These are phyloP conservation scores for Anthracocystis setariae DNA, from an alignment of 1,284 basidiomycete genomes.

Conservation along the genomic window DNA sequence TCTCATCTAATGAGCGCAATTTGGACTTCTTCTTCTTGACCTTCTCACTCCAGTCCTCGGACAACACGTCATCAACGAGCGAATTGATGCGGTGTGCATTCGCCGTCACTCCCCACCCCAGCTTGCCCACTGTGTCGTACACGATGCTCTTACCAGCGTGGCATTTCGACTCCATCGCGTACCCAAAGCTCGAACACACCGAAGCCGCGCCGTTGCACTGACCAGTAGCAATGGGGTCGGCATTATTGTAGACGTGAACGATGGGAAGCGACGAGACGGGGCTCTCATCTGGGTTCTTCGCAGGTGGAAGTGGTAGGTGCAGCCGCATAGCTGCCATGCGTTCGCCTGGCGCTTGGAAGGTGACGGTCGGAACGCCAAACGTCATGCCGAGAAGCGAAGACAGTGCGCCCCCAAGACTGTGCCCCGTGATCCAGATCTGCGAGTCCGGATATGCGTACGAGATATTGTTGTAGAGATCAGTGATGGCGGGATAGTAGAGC, in stretches of 20 bases:
- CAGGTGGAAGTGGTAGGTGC: constrained; percentile 79
- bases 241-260: constrained; percentile 81
- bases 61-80: constrained; percentile 78
- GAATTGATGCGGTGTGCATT: constrained; percentile 80
- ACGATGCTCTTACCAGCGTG: constrained; percentile 85
- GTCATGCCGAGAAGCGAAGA: constrained; percentile 87
- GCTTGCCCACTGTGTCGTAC: constrained; percentile 85
- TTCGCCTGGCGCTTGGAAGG: constrained; percentile 93
- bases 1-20: constrained; percentile 6
- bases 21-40: constrained; percentile 48
- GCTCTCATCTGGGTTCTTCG: constrained; percentile 45
- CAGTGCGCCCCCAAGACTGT: constrained; percentile 87
- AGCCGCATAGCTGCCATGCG: constrained; percentile 83
- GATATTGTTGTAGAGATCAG: constrained; percentile 70
- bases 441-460: constrained; percentile 91
- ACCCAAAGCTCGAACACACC: constrained; percentile 64
- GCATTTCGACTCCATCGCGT: constrained; percentile 71
- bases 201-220: constrained; percentile 60
- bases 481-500: constrained; percentile 93
- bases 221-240: constrained; percentile 74
- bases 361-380: constrained; percentile 88
- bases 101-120: constrained; percentile 84
- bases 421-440: constrained; percentile 91
- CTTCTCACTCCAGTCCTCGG: constrained; percentile 78
- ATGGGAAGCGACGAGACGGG: constrained; percentile 65